Conservation (phyloP, 1,139 yeast species). For the Debaryomycetaceae sp. region DNA sequence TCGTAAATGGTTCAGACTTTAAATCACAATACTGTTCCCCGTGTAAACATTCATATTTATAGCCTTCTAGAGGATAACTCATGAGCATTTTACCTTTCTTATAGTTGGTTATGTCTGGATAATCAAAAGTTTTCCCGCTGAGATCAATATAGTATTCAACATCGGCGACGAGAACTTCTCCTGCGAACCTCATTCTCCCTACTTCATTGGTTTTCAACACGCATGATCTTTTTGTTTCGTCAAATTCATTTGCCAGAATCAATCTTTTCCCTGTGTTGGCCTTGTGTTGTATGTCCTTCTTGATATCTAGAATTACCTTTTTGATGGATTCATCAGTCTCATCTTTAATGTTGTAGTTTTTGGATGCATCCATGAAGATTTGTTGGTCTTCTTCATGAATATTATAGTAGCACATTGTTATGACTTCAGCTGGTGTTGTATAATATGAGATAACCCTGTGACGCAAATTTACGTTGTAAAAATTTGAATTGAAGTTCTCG, state of each 20-base stretch:
- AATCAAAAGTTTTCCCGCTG: neutral
- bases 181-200: slow-evolving; percentile 4
- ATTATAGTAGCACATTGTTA: slow-evolving; percentile 6
- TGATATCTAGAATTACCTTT: neutral
- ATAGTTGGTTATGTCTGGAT: neutral
- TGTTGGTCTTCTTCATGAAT: slow-evolving; percentile 5
- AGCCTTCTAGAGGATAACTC: slow-evolving; percentile 5
- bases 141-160: slow-evolving; percentile 3
- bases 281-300: neutral
- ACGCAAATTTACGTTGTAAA: neutral
- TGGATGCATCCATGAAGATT: slow-evolving; percentile 2
- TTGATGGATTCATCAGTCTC: neutral
- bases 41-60: slow-evolving; percentile 7
- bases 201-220: slow-evolving; percentile 7
- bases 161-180: slow-evolving; percentile 7
- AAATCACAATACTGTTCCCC: slow-evolving; percentile 7
- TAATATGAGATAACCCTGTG: neutral
- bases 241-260: slow-evolving; percentile 3
- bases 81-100: slow-evolving; percentile 4
- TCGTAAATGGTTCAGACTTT: slow-evolving; percentile 3
- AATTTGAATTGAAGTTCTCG: neutral
- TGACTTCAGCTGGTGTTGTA: neutral
- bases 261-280: neutral
- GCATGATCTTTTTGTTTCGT: slow-evolving; percentile 4
- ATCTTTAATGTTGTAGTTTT: neutral